Evolutionary conservation across 208 protist genomes (phyloP).

Genomic region (Porcisia deanei): DNA sequence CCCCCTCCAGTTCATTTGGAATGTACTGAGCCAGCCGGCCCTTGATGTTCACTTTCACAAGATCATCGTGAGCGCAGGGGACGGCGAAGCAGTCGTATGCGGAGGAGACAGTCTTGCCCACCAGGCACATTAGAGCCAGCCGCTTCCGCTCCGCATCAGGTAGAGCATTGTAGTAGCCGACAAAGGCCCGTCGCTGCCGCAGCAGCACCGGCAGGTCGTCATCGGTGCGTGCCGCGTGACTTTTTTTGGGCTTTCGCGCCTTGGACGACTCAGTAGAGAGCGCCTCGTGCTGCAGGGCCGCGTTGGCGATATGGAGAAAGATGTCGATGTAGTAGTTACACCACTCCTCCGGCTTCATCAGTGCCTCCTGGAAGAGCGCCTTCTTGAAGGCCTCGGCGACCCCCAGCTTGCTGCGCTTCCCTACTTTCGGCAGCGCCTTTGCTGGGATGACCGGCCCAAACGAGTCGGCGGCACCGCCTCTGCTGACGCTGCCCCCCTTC

Average conservation of each 20-base stretch:
- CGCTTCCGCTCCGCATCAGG: slow-evolving; percentile 65
- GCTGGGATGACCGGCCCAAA: slow-evolving; percentile 51
- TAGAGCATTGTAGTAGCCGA: slow-evolving; percentile 85
- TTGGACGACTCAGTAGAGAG: slow-evolving; percentile 25
- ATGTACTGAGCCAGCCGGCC: slow-evolving; percentile 74
- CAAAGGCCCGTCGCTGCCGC: slow-evolving; percentile 78
- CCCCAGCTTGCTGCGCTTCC: slow-evolving; percentile 40
- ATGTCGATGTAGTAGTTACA: slow-evolving; percentile 85
- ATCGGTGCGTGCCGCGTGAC: slow-evolving; percentile 31
- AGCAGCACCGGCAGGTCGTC: slow-evolving; percentile 81
- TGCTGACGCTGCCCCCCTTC: neutral
- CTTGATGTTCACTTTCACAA: slow-evolving; percentile 75
- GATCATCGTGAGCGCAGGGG: slow-evolving; percentile 78
- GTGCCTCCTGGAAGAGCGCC: slow-evolving; percentile 67
- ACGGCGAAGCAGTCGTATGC: slow-evolving; percentile 83
- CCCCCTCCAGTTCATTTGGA: slow-evolving; percentile 77
- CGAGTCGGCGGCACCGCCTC: neutral
- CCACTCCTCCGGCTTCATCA: slow-evolving; percentile 91
- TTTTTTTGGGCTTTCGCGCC: slow-evolving; percentile 29
- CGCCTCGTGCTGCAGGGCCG: slow-evolving; percentile 70
- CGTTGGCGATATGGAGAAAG: slow-evolving; percentile 83
- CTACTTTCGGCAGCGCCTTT: slow-evolving; percentile 50
- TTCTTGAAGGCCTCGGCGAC: slow-evolving; percentile 64
- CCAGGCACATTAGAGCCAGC: slow-evolving; percentile 78
- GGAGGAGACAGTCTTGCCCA: slow-evolving; percentile 68